Percentiles rank a stretch among this genome's conserved stretches.
Conservation (phyloP, 177 flowering plant genomes). For the Vitis hybrid region DNA sequence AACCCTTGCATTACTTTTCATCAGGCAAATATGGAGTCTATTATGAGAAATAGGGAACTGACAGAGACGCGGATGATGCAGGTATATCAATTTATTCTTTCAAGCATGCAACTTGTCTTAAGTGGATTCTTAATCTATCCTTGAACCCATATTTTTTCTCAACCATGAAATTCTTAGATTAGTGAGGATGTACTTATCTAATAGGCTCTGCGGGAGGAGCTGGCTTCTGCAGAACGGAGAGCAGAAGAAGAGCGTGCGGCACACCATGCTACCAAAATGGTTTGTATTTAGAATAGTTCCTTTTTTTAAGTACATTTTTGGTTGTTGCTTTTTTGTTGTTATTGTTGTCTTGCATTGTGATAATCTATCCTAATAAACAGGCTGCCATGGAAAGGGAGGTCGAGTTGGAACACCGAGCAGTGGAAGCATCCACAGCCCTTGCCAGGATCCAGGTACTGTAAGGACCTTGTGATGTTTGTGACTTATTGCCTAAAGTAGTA, state of each 20-base stretch:
- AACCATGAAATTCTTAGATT: slow-evolving; percentile 4
- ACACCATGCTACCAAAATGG: slow-evolving; percentile 94
- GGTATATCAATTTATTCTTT: slow-evolving; percentile 34
- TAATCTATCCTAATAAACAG: slow-evolving; percentile 35
- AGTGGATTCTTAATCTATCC: not conserved
- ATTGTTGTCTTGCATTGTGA: not conserved
- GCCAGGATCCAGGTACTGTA: slow-evolving; percentile 82
- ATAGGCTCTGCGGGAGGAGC: slow-evolving; percentile 94
- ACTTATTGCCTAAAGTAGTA: not conserved
- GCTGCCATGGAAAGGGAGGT: slow-evolving; percentile 97
- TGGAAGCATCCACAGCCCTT: slow-evolving; percentile 87
- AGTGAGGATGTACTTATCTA: slow-evolving; percentile 4
- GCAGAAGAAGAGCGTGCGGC: slow-evolving; percentile 95
- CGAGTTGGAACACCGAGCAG: slow-evolving; percentile 85
- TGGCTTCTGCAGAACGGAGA: slow-evolving; percentile 80
- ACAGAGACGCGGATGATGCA: slow-evolving; percentile 98
- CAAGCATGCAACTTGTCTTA: not conserved
- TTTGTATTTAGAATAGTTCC: slow-evolving; percentile 18
- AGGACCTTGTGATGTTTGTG: slow-evolving; percentile 4
- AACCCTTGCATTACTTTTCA: slow-evolving; percentile 8
- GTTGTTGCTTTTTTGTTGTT: slow-evolving; percentile 8
- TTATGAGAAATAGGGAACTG: slow-evolving; percentile 90
- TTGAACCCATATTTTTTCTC: not conserved
- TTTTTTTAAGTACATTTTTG: not conserved
- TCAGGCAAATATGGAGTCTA: slow-evolving; percentile 91